phyloP scores from a whole-genome alignment of 495 filamentous ascomycete species.

The Annulohypoxylon bovei region DNA sequence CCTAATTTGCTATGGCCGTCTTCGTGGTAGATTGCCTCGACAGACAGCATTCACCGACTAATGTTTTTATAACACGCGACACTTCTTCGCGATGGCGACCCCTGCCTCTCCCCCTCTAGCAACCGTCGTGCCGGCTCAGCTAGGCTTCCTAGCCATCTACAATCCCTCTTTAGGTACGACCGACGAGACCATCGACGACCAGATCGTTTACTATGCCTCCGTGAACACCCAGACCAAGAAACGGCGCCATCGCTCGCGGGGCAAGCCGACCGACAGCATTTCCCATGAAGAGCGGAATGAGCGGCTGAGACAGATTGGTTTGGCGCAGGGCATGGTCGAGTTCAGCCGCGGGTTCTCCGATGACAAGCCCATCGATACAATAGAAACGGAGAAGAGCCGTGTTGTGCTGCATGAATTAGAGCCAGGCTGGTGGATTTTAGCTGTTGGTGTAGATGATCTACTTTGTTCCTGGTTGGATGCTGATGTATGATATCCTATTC shows the following conservation, averaged over 20 bases:
- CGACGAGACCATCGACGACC: slow-evolving; percentile 87
- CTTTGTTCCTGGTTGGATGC: slow-evolving; percentile 5
- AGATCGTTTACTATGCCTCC: slow-evolving; percentile 93
- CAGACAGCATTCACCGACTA: slow-evolving; percentile 18
- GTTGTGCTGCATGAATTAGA: slow-evolving; percentile 85
- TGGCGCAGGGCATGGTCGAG: slow-evolving; percentile 96
- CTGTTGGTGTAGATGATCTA: slow-evolving; percentile 62
- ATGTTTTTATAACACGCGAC: slow-evolving; percentile 22
- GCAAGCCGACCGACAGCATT: slow-evolving; percentile 52
- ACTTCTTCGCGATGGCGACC: slow-evolving; percentile 27
- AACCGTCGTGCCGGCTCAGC: slow-evolving; percentile 75
- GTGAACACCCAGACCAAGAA: slow-evolving; percentile 56
- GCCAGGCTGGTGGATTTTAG: slow-evolving; percentile 91
- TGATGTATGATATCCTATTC: slow-evolving; percentile 3
- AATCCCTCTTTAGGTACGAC: slow-evolving; percentile 88
- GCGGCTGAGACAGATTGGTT: slow-evolving; percentile 88
- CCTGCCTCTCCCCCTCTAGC: slow-evolving; percentile 28
- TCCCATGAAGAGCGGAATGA: slow-evolving; percentile 77
- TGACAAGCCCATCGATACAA: slow-evolving; percentile 77
- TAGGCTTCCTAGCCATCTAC: slow-evolving; percentile 91
- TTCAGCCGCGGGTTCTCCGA: slow-evolving; percentile 89
- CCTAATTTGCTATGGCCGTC: slow-evolving; percentile 28
- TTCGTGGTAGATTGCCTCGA: slow-evolving; percentile 33
- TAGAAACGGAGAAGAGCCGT: slow-evolving; percentile 89
- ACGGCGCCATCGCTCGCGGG: slow-evolving; percentile 48